Evolutionary conservation across 83 land plant species (phyloP), one percentile per base, ranked within the genome.

Genomic region (Isoetes engelmannii): DNA sequence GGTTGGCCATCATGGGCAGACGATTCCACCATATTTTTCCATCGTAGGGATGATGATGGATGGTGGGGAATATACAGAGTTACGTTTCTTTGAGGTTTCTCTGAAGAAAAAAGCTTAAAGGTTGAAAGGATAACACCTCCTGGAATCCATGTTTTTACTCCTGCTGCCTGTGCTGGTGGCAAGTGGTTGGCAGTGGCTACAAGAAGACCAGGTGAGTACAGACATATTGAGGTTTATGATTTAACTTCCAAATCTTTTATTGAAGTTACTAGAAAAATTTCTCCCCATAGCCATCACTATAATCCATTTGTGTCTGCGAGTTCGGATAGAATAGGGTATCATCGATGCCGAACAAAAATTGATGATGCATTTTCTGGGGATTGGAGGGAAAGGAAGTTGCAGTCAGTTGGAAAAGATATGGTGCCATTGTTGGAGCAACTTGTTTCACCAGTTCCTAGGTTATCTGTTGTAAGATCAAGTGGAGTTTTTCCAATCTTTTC

Each of bases 1-100:
- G 83, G 81, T 20, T 81, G 81, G 81, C 81, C 83, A 6, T 54
- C 65, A 48, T 81, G 81, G 83, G 72, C 72, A n/a, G 81, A 81
- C 64, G 77, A 81, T 19, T 51, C 57, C 7, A 73, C 77, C 7
- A 47, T 72, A 9, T 59, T 59, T 19, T 81, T 71, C 73, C 63
- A 69, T 48, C 80, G 62, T 44, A 74, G 75, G 46, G 62, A 62
- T n/a, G 75, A 63, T 4, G 76, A 76, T 41, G 72, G 76, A 62
- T 72, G 82, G 21, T 79, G 82, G 82, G 71, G 82, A 70, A 63
- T 80, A 57, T 80, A 59, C 51, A 64, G 57, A 44, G 76, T 48
- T 10, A 66, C 44, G 20, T 50, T 67, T 3, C 10, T 10, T 20
- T 0, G 21, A 8, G 21, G 20, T 65, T 21, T 12, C 41, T 67